Conservation (phyloP, 495 filamentous ascomycete species). For the Entonaema liquescens region DNA sequence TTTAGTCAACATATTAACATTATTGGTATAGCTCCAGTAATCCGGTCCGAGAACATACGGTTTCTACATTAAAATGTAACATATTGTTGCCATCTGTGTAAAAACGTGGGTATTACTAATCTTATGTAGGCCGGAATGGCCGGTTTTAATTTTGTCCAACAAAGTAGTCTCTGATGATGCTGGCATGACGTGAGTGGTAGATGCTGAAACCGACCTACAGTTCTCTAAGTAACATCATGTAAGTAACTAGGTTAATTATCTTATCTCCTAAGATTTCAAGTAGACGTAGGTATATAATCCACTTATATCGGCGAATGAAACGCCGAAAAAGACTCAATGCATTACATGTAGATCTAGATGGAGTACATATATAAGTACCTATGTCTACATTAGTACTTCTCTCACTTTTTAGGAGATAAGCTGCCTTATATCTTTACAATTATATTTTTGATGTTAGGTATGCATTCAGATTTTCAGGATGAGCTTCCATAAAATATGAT, state of each 20-base stretch:
- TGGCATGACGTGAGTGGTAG: conserved; percentile 32
- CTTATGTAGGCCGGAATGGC: conserved; percentile 19
- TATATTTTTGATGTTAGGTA: too few species aligned
- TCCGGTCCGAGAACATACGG: conserved; percentile 26
- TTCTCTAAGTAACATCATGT: not conserved
- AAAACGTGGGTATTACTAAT: conserved; percentile 30
- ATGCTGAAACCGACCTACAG: conserved; percentile 5
- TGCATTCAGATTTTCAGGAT: conserved; percentile 10
- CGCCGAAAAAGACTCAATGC: not conserved
- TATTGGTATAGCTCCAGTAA: not conserved
- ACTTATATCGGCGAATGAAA: not conserved
- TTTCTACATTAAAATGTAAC: conserved; percentile 25
- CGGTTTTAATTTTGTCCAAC: conserved; percentile 8
- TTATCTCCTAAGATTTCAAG: conserved; percentile 11
- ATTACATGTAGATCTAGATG: not conserved
- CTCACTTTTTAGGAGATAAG: not conserved
- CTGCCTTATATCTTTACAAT: too few species aligned
- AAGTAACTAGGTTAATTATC: not conserved
- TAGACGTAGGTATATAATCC: not conserved
- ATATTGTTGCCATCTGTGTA: conserved; percentile 13
- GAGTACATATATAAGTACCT: not conserved
- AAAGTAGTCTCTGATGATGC: conserved; percentile 22
- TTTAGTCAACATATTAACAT: not conserved
- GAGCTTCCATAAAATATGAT: conserved; percentile 16
- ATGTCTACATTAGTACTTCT: not conserved